These are phyloP conservation scores for Eucalyptus marginata DNA, from an alignment of 345 rosid genomes.

Conservation along the genomic window DNA sequence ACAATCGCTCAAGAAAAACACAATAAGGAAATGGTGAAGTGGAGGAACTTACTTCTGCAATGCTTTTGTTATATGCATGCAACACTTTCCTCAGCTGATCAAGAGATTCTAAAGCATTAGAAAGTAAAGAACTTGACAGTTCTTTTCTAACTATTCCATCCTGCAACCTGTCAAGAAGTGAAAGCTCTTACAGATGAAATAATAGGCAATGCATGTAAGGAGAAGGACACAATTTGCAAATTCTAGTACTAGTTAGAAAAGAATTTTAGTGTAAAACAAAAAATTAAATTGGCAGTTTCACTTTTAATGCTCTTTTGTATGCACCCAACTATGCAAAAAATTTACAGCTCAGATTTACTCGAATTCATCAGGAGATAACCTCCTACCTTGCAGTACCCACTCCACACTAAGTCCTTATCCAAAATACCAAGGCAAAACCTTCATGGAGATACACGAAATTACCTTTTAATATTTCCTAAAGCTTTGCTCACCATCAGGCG, in stretches of 20 bases:
- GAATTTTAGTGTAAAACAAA: not conserved
- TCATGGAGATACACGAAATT: not conserved
- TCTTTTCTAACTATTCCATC: slow-evolving; percentile 22
- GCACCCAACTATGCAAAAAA: no score
- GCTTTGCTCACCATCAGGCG: slow-evolving; percentile 26
- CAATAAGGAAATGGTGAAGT: not conserved
- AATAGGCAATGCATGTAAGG: not conserved
- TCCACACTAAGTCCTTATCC: not conserved
- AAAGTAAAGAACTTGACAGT: slow-evolving; percentile 14
- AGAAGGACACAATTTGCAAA: not conserved
- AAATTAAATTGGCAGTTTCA: not conserved
- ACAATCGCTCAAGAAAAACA: not conserved
- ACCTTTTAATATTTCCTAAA: slow-evolving; percentile 48
- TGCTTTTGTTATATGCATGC: slow-evolving; percentile 57
- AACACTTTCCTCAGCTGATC: slow-evolving; percentile 13
- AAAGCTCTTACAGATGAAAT: not conserved
- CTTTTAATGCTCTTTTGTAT: not conserved
- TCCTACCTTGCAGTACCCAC: not conserved
- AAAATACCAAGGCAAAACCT: not conserved
- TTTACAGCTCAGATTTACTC: no score
- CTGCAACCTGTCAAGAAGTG: slow-evolving; percentile 11
- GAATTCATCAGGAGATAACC: not conserved
- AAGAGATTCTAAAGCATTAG: slow-evolving; percentile 45
- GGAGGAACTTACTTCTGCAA: slow-evolving; percentile 57
- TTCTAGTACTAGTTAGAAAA: not conserved